Conservation (phyloP, 2,329 filamentous ascomycete genomes). For the Colletotrichum tropicicola region DNA sequence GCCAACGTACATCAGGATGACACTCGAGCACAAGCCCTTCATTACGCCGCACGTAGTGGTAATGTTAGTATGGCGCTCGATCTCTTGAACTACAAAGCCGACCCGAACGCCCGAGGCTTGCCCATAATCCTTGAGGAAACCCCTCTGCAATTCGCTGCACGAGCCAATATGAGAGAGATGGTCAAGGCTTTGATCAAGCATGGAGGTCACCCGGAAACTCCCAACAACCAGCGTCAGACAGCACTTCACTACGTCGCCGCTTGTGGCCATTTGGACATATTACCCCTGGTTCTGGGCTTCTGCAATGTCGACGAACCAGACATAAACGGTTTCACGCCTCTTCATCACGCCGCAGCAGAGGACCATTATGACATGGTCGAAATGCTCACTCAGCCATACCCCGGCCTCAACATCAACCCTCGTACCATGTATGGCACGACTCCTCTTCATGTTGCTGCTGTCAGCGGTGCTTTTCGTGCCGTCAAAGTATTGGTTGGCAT, state of each 20-base stretch:
- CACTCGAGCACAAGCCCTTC: not conserved
- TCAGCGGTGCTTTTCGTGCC: not conserved
- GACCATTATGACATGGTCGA: not conserved
- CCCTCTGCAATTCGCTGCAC: not conserved
- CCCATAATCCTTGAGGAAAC: not conserved
- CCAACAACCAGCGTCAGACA: not conserved
- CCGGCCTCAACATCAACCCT: not conserved
- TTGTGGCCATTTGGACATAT: not conserved
- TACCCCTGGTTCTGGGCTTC: accelerated
- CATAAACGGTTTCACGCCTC: not conserved
- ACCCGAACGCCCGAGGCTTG: not conserved
- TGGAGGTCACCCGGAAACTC: not conserved
- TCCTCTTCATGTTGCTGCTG: not conserved
- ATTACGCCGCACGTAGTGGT: not conserved
- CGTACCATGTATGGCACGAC: not conserved
- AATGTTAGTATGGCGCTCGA: not conserved
- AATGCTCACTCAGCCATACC: not conserved
- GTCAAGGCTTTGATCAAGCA: not conserved
- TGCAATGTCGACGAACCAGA: not conserved
- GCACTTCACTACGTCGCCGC: not conserved
- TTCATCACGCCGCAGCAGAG: not conserved
- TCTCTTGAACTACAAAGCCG: not conserved
- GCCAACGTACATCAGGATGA: not conserved
- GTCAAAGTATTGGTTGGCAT: not conserved
- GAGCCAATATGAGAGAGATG: not conserved